Base-by-base conservation (phyloP, 202 grass and related monocot species). In the Elaeis oleifera region DNA sequence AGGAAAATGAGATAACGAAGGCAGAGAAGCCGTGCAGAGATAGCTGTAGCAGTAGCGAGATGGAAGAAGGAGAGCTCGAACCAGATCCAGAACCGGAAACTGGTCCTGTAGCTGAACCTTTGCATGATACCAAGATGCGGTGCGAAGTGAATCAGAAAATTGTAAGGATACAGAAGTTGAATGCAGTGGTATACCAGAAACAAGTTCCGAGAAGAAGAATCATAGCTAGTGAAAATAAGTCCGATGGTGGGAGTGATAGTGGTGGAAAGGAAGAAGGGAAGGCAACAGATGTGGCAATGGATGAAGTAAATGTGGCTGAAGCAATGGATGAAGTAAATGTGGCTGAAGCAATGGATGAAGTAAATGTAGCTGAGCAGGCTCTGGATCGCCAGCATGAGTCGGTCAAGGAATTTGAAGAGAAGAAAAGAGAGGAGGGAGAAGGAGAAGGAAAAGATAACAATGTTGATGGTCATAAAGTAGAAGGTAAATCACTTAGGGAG, bases 31-130 rank as follows among this genome's bases (percentile, higher is more conserved):
- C 3, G 16, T 71, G 55, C 76, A 89, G 81, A 74, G 77, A 75
- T 51, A 82, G 20, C 31, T 75, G 60, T 6, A 66, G 66, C 25
- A 16, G 21, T 15, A 56, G 44, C 13, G 94, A 97, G 68, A 89
- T 92, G 72, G 94, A 97, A 79, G 94, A 97, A 83, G 94, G 94
- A 59, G 88, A 97, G 69, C 68, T 97, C 15, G 74, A 90, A 9
- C 85, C 79, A 26, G 88, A 92, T 70, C 82, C 65, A 3, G 67
- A 74, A 51, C 8, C 71, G 50, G 85, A 82, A 58, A 44, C 36
- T 14, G 36, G 6, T 44, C 50, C 56, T 8, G 60, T 23, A 23
- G 60, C 32, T 44, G 69, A 72, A 51, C 57, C 61, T 32, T 27
- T 5, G 20, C 28, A 53, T 63, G 57, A 71, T 17, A 51, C 51